Base-by-base conservation (phyloP, 495 filamentous ascomycete genomes). In the Articulospora tetracladia region DNA sequence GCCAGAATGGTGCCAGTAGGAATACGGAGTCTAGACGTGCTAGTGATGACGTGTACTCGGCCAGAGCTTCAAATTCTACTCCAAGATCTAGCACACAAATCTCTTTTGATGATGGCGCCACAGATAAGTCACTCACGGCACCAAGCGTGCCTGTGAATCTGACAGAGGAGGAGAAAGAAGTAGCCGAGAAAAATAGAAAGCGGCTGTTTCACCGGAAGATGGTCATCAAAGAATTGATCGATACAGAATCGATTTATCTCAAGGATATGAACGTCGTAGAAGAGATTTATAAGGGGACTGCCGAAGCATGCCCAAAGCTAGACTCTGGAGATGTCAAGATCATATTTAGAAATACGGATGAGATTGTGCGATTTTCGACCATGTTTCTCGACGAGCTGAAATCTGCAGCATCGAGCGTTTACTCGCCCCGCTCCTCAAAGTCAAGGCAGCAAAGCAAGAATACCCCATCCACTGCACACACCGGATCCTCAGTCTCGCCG, bases 221-320 rank as follows among this genome's bases (percentile, higher is more conserved):
- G 66, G 79, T 93, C 55, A 89, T 98, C 63, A 89, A 92, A 63
- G 94, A 98, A 71, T 77, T 98, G 22, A 82, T 97, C 39, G 91
- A 96, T 64, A 98, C 95, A 2, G 94, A 98, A 69, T 83, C 88
- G 27, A 83, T 84, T 17, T 98, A 93, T 71, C 81, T 91, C 48
- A 81, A 88, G 61, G 94, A 98, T 72, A 93, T 98, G 91, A 96
- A 89, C 66, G 91, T 98, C 39, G 86, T 95, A 6, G 90, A 95
- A 67, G 91, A 97, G 66, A 97, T 98, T 47, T 98, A 97, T 77
- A 95, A 93, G 72, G 91, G 88, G n/a, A 97, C 94, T 0, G 91
- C 91, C 0, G 88, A 88, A 61, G 86, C 91, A 19, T 88, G 87
- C 49, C 82, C 91, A 20, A 83, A 90, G 54, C 80, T 97, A n/a